Conservation (phyloP, 345 rosid species). For the Corchorus capsularis region DNA sequence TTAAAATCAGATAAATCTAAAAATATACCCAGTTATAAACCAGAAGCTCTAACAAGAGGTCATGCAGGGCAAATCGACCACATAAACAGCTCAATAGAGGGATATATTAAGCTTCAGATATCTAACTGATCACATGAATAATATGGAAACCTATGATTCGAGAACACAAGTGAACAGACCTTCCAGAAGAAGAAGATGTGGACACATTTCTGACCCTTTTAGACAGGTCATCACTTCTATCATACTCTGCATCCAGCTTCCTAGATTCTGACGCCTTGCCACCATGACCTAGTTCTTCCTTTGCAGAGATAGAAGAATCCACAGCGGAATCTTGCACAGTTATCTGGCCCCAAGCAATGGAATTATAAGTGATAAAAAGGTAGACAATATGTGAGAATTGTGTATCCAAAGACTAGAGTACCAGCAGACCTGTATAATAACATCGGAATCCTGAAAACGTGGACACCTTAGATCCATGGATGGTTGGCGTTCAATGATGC, state of each 20-base stretch:
- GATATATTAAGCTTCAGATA: not conserved
- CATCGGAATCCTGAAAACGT: slow-evolving; percentile 54
- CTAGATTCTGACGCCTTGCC: slow-evolving; percentile 27
- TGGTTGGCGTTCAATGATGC: slow-evolving; percentile 53
- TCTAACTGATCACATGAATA: not conserved
- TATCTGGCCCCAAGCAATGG: slow-evolving; percentile 43
- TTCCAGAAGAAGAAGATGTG: slow-evolving; percentile 22
- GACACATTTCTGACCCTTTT: slow-evolving; percentile 28
- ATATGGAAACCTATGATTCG: not conserved
- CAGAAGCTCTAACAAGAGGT: slow-evolving; percentile 1
- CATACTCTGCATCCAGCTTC: slow-evolving; percentile 22
- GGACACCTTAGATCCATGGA: slow-evolving; percentile 46
- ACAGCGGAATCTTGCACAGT: slow-evolving; percentile 45
- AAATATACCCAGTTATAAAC: not conserved
- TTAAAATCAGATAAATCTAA: not conserved
- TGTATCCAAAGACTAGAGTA: slow-evolving; percentile 8
- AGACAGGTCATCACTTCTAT: slow-evolving; percentile 20
- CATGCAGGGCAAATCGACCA: not conserved
- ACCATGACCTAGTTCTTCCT: slow-evolving; percentile 31
- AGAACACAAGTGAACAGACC: slow-evolving; percentile 29
- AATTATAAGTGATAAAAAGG: slow-evolving; percentile 22
- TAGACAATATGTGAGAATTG: slow-evolving; percentile 17
- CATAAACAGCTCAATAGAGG: not conserved
- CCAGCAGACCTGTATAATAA: slow-evolving; percentile 60
- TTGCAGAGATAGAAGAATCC: slow-evolving; percentile 33